A percentile compares a stretch with the other conserved stretches of the same genome.
phyloP scores from a whole-genome alignment of 2,329 filamentous ascomycete species.

The Claviceps pusilla region DNA sequence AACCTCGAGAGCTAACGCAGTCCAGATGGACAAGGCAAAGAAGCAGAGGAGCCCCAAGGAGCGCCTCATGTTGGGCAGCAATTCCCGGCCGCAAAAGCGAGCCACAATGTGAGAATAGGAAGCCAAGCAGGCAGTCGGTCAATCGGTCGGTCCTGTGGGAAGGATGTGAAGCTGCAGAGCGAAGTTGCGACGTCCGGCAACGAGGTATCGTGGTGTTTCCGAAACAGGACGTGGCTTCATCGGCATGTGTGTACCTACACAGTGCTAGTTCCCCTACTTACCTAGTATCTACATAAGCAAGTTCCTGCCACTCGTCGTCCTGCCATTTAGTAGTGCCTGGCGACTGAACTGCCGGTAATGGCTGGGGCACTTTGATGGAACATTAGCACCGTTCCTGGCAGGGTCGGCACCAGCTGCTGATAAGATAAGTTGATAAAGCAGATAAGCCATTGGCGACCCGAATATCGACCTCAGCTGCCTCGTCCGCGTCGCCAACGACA shows the following conservation, averaged over 20 bases:
- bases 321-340: too few species aligned
- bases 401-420: too few species aligned
- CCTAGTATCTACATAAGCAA: too few species aligned
- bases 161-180: background rate
- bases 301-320: too few species aligned
- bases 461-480: background rate
- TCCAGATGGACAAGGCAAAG: constrained; percentile 39
- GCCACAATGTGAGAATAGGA: background rate
- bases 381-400: too few species aligned
- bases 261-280: too few species aligned
- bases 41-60: constrained; percentile 32
- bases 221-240: background rate
- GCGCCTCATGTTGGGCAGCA: constrained; percentile 34
- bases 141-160: background rate
- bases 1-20: constrained; percentile 41
- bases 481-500: background rate
- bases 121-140: background rate
- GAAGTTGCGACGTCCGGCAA: background rate
- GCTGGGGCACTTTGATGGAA: too few species aligned
- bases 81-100: constrained; percentile 2
- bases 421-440: background rate
- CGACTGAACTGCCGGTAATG: too few species aligned
- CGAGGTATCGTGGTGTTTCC: background rate
- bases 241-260: background rate
- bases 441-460: background rate